A percentile compares a stretch with the other conserved stretches of the same genome.
Conservation (phyloP, 768 basidiomycete genomes). For the Trametes gibbosa region DNA sequence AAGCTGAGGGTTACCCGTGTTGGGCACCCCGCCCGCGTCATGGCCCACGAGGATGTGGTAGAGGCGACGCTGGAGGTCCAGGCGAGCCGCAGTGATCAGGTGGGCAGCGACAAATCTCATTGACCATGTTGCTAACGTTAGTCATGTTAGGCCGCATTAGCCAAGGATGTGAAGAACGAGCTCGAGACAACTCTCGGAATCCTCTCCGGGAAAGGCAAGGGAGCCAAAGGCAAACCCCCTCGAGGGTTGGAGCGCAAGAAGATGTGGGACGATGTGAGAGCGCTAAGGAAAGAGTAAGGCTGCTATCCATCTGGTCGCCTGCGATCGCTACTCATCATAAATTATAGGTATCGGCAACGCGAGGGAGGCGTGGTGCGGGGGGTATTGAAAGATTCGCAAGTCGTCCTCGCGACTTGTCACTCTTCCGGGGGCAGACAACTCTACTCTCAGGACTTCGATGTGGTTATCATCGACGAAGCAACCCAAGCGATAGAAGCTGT, state of each 20-base stretch:
- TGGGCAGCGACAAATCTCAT: constrained; percentile 19
- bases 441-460: constrained; percentile 77
- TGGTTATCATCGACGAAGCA: constrained; percentile 95
- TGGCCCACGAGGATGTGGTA: constrained; percentile 64
- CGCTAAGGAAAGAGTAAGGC: constrained; percentile 84
- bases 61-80: constrained; percentile 73
- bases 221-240: constrained; percentile 67
- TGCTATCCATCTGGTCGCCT: neutral
- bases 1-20: constrained; percentile 76
- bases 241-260: constrained; percentile 74
- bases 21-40: constrained; percentile 93
- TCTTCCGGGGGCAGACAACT: constrained; percentile 86
- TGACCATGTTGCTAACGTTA: neutral
- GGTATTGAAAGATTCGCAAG: constrained; percentile 50
- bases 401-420: constrained; percentile 94
- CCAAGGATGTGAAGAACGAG: constrained; percentile 87
- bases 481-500: constrained; percentile 96
- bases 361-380: constrained; percentile 82
- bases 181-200: constrained; percentile 64
- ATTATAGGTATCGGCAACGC: constrained; percentile 75
- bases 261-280: constrained; percentile 84
- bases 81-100: constrained; percentile 71
- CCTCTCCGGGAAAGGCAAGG: constrained; percentile 73
- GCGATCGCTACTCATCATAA: neutral
- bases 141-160: constrained; percentile 64